Evolutionary conservation across 1,284 basidiomycete species (phyloP), one percentile per base, ranked within the genome.

Genomic region (Cystobasidium pallidum): DNA sequence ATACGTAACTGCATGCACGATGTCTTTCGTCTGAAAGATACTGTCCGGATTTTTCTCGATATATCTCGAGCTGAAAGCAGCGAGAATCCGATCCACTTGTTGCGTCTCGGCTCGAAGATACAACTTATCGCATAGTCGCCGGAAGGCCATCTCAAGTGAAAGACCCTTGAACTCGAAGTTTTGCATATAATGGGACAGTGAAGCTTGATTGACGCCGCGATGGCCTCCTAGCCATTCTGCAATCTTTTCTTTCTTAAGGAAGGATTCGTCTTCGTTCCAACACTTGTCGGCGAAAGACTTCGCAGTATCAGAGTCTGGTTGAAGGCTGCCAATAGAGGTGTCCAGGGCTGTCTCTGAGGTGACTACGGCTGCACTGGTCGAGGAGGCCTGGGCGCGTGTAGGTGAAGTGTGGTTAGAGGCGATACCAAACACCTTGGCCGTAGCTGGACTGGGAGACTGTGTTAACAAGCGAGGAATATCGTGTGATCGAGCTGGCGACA

Each of bases 61-160:
- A 81, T 91, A 99, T 8, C 92, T 86, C 55, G 88, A 84, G 75
- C 90, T 91, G 78, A 99, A 98, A 74, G 89, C 89, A 76, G 91
- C 91, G 21, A 99, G 85, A 76, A 99, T 96, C 51, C 95, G 88
- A 81, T 99, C 96, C 45, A 99, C 89, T 82, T 98, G 94, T 80
- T 99, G 96, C 0, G 95, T 96, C 82, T 99, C 95, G 1, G 89
- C 95, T 80, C 93, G 94, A 72, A 99, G 86, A 80, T 88, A 96
- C 2, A 99, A 85, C 80, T 95, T 96, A 26, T 88, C 87, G 80
- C 94, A 98, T 3, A 99, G 83, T 36, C 88, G 87, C 72, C 94
- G 86, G 82, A 99, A 96, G 1, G 95, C 94, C 70, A 88, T 84
- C 80, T 98, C 95, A 28, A 99, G 84, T 70, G 92, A 85, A 75